These are phyloP conservation scores for Debaryomyces sp. DNA, from an alignment of 1,139 yeast species.

Conservation along the genomic window DNA sequence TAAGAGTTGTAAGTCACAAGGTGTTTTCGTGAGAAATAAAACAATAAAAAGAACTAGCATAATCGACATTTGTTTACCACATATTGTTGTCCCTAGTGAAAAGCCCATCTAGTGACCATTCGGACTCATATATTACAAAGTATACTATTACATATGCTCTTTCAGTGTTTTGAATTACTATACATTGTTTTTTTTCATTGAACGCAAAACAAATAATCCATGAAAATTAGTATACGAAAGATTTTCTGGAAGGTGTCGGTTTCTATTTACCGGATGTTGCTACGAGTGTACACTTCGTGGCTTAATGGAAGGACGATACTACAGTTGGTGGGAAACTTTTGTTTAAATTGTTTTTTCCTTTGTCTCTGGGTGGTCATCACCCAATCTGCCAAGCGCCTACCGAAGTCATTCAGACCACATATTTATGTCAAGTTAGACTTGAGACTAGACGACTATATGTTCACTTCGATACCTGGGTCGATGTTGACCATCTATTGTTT, in stretches of 20 bases:
- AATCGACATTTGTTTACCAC: neutral
- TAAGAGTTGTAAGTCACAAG: neutral
- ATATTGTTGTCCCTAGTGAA: neutral
- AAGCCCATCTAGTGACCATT: neutral
- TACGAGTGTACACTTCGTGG: neutral
- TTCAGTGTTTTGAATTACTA: neutral
- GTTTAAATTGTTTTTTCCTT: slow-evolving; percentile 7
- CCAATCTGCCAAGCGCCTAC: slow-evolving; percentile 7
- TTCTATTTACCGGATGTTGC: neutral
- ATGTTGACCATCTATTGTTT: slow-evolving; percentile 12
- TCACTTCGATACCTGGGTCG: slow-evolving; percentile 16
- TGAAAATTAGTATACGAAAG: slow-evolving; percentile 3
- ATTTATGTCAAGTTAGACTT: slow-evolving; percentile 54
- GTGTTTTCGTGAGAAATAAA: neutral
- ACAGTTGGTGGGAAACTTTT: slow-evolving; percentile 1
- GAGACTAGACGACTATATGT: slow-evolving; percentile 42
- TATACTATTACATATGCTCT: neutral
- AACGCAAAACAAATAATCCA: neutral
- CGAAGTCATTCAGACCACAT: slow-evolving; percentile 11
- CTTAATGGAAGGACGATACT: slow-evolving; percentile 6
- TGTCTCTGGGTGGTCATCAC: slow-evolving; percentile 9
- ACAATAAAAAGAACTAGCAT: neutral
- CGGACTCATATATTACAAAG: neutral
- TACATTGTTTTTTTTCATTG: neutral
- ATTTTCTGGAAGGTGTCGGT: neutral